Base-by-base conservation (phyloP, 192 early-diverging fungal species). In the Coemansia sp. region DNA sequence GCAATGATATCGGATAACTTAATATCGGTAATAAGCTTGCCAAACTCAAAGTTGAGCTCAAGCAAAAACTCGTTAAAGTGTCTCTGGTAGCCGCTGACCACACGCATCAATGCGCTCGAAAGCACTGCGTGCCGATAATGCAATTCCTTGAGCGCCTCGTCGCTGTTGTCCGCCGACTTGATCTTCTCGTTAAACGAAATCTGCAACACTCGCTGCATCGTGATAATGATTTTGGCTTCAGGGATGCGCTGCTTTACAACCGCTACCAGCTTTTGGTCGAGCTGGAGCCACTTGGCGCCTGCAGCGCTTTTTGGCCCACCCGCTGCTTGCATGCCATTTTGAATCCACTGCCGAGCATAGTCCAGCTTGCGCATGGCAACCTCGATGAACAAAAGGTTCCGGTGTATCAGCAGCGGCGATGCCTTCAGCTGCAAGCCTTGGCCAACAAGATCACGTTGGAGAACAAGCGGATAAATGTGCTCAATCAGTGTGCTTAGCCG, bases 221-320 rank as follows among this genome's bases (percentile, higher is more conserved):
- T 12, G 5, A 68, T 48, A 14, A 82, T 48, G 11, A 73, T 17
- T 61, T 73, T 64, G 66, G 73, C 75, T 31, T 73, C 73, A 17
- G 79, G 79, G 25, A 82, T 58, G 28, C 79, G 69, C 68, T 82
- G 79, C 50, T 63, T 61, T 20, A 76, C 56, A 8, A 62, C 70
- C 32, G 74, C 69, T 50, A 76, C 28, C 25, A 82, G 67, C 30
- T 57, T 49, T 64, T 60, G 63, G 31, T 76, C 79, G 38, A 73
- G 34, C 63, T 36, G 61, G 5, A 2, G 52, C 73, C 77, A 82
- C 14, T 34, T 51, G 11, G n/a, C 58, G 29, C 50, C 63, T 5
- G 51, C 56, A 2, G 17, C 58, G 40, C 57, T 29, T 22, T 29
- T 52, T 4, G 61, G n/a, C 31, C n/a, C 49, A 25, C 20, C 40